phyloP scores from a whole-genome alignment of 352 stramenopile genomes.

The Globisporangium uncinulatum region DNA sequence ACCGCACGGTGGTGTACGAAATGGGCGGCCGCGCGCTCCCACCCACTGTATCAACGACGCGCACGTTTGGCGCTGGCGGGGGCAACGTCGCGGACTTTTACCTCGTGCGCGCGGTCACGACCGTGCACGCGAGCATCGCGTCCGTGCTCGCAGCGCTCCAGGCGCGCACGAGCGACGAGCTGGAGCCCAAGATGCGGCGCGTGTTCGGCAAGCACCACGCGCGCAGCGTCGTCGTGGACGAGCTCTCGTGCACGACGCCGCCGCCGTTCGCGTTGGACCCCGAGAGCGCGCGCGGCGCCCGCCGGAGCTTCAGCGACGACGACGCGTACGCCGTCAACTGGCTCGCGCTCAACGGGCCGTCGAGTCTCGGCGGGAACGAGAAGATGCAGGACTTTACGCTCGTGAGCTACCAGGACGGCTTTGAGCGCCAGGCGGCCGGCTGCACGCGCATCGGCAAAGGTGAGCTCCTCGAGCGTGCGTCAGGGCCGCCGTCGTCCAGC shows the following conservation, averaged over 20 bases:
- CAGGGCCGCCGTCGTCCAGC: constrained; percentile 8
- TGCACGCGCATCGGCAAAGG: constrained; percentile 19
- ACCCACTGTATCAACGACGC: constrained; percentile 27
- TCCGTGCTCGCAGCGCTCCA: constrained; percentile 41
- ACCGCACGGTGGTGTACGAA: constrained; percentile 54
- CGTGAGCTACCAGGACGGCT: constrained; percentile 67
- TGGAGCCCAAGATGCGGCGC: constrained; percentile 48
- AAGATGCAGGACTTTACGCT: constrained; percentile 58
- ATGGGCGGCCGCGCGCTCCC: constrained; percentile 47
- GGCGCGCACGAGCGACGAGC: constrained; percentile 36
- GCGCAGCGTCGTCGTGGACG: constrained; percentile 47
- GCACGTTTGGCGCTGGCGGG: constrained; percentile 40
- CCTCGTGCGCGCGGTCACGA: constrained; percentile 56
- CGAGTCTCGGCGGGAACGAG: constrained; percentile 28
- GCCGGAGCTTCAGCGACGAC: constrained; percentile 42
- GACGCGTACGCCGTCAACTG: constrained; percentile 69
- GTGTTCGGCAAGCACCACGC: constrained; percentile 54
- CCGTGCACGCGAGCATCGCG: constrained; percentile 37
- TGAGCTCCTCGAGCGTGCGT: constrained; percentile 11
- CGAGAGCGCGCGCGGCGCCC: constrained; percentile 13
- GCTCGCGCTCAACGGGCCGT: constrained; percentile 43
- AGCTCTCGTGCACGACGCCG: constrained; percentile 52
- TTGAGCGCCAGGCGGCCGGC: constrained; percentile 31
- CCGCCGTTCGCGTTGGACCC: constrained; percentile 35
- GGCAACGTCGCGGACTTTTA: constrained; percentile 58